phyloP scores from a whole-genome alignment of 768 basidiomycete genomes.

The Amanita molliuscula region DNA sequence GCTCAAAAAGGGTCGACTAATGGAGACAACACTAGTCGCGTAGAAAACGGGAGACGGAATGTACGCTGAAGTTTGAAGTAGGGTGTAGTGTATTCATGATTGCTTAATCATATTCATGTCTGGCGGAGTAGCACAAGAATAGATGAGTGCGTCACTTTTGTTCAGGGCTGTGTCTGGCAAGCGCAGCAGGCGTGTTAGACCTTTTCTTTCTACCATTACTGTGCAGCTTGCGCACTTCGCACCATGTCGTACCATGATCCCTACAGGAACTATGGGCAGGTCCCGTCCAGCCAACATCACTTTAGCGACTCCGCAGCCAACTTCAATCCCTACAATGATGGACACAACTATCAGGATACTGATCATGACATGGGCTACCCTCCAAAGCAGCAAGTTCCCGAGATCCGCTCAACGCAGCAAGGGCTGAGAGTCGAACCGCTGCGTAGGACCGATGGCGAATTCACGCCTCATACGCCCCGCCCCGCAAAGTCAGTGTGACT shows the following conservation, averaged over 20 bases:
- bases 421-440: slow-evolving; percentile 9
- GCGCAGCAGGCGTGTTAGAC: not conserved
- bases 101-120: not conserved
- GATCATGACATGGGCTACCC: slow-evolving; percentile 11
- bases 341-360: slow-evolving; percentile 31
- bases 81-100: not conserved
- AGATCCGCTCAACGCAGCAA: not conserved
- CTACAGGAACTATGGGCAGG: slow-evolving; percentile 8
- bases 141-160: slow-evolving; percentile 1
- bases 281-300: not conserved
- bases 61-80: not conserved
- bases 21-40: not conserved
- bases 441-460: slow-evolving; percentile 26
- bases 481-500: slow-evolving; percentile 8
- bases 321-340: slow-evolving; percentile 48
- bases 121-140: not conserved
- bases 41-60: not conserved
- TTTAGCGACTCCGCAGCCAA: slow-evolving; percentile 5
- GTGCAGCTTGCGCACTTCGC: not conserved
- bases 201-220: not conserved
- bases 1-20: not conserved
- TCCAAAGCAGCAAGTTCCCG: not conserved
- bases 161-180: slow-evolving; percentile 3
- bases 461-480: slow-evolving; percentile 24
- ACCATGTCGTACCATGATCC: slow-evolving; percentile 6